Evolutionary conservation across 352 stramenopile genomes (phyloP).

Genomic region (Phytophthora boehmeriae): DNA sequence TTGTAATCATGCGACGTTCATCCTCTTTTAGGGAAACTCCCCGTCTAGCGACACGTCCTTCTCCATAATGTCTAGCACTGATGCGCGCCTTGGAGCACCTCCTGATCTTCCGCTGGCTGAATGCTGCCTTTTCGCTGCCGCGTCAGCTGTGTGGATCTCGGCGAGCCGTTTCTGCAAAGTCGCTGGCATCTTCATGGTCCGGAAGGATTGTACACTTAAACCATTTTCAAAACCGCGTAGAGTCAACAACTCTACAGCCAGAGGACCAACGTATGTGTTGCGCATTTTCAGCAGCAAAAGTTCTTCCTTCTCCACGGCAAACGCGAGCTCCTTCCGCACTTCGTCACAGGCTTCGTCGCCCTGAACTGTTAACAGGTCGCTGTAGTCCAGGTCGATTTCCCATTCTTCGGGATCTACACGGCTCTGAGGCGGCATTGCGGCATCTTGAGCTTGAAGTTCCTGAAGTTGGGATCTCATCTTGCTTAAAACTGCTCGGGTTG

Average conservation of each 20-base stretch:
- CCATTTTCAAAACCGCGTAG: slow-evolving; percentile 70
- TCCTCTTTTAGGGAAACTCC: slow-evolving; percentile 68
- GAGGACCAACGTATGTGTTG: slow-evolving; percentile 68
- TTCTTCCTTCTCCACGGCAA: slow-evolving; percentile 79
- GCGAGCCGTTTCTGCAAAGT: slow-evolving; percentile 68
- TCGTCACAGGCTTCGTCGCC: slow-evolving; percentile 88
- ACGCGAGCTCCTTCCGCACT: slow-evolving; percentile 86
- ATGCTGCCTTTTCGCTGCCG: slow-evolving; percentile 20
- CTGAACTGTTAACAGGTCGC: slow-evolving; percentile 61
- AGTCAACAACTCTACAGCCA: slow-evolving; percentile 81
- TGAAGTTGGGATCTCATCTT: slow-evolving; percentile 85
- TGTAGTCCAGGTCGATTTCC: slow-evolving; percentile 90
- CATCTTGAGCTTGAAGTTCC: slow-evolving; percentile 64
- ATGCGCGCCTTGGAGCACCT: slow-evolving; percentile 25
- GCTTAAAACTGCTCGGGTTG: slow-evolving; percentile 81
- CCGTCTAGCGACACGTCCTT: slow-evolving; percentile 48
- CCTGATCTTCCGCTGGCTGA: not conserved
- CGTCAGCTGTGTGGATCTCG: slow-evolving; percentile 62
- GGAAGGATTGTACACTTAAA: slow-evolving; percentile 76
- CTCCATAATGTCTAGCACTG: slow-evolving; percentile 75
- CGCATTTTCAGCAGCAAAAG: slow-evolving; percentile 87
- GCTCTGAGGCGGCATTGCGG: slow-evolving; percentile 53
- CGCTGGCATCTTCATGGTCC: slow-evolving; percentile 78
- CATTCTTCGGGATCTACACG: slow-evolving; percentile 79
- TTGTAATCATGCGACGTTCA: slow-evolving; percentile 53